A percentile compares a stretch with the other conserved stretches of the same genome.
Evolutionary conservation across 768 basidiomycete species (phyloP).

Genomic region (Saitozyma sp.): DNA sequence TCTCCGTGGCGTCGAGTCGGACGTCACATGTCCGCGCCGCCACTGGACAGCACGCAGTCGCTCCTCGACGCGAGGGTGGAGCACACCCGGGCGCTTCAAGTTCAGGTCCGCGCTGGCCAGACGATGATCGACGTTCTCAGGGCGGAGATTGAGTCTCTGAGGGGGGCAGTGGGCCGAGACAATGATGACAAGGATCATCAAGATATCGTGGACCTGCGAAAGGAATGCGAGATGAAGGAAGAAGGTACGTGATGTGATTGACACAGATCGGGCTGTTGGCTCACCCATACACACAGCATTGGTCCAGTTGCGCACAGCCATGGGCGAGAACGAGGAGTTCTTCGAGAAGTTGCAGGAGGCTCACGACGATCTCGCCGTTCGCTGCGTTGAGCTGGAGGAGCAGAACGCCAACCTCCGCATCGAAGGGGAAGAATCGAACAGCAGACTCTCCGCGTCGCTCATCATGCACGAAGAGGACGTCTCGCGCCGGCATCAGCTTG

Average conservation of each 20-base stretch:
- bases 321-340: conserved; percentile 36
- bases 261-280: not conserved
- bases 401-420: conserved; percentile 4
- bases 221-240: too few relatives aligned
- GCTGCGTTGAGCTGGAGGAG: conserved; percentile 12
- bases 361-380: conserved; percentile 26
- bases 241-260: not conserved
- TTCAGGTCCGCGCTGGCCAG: conserved; percentile 16
- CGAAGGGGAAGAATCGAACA: not conserved
- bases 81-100: conserved; percentile 18
- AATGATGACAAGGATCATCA: conserved; percentile 3
- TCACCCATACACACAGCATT: conserved; percentile 6
- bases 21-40: too few relatives aligned
- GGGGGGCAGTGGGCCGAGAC: conserved; percentile 9
- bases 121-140: conserved; percentile 10
- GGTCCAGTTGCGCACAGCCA: conserved; percentile 4
- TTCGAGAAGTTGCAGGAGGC: conserved; percentile 27
- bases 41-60: not conserved
- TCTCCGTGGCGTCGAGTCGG: not conserved
- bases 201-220: too few relatives aligned
- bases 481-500: too few relatives aligned
- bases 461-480: too few relatives aligned
- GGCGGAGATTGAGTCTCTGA: conserved; percentile 7
- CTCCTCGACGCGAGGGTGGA: conserved; percentile 22
- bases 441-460: too few relatives aligned